Conservation (phyloP, 768 basidiomycete species). For the Lentinula edodes region DNA sequence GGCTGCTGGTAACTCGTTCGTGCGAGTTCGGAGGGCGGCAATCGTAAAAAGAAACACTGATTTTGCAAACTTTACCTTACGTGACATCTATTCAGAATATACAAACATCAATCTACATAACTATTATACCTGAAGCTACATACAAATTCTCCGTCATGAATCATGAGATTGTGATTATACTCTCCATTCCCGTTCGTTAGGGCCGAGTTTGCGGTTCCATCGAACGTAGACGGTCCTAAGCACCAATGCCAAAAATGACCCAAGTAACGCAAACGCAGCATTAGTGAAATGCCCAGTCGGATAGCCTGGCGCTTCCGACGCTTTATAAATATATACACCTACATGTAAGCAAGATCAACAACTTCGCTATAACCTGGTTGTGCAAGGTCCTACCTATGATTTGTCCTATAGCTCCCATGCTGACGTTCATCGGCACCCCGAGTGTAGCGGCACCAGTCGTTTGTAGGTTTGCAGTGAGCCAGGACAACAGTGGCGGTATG, state of each 20-base stretch:
- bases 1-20: no score
- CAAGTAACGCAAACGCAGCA: conserved; percentile 21
- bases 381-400: conserved; percentile 22
- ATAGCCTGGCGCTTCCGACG: conserved; percentile 22
- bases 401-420: conserved; percentile 29
- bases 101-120: no score
- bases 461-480: conserved; percentile 28
- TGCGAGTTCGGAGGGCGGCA: no score
- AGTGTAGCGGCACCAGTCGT: conserved; percentile 24
- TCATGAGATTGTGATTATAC: not conserved
- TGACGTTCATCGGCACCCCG: conserved; percentile 25
- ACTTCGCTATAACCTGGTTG: not conserved
- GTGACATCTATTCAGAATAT: no score
- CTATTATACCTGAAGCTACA: not conserved
- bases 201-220: not conserved
- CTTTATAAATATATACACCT: conserved; percentile 22
- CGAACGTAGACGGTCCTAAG: conserved; percentile 1
- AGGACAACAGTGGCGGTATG: conserved; percentile 28
- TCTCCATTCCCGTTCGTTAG: conserved; percentile 1
- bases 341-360: not conserved
- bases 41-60: no score
- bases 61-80: no score
- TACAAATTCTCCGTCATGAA: not conserved
- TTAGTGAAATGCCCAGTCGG: conserved; percentile 31
- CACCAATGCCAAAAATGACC: not conserved